Evolutionary conservation across 2,329 filamentous ascomycete genomes (phyloP), one percentile per base, ranked within the genome.

Genomic region (Bisporella sp.): DNA sequence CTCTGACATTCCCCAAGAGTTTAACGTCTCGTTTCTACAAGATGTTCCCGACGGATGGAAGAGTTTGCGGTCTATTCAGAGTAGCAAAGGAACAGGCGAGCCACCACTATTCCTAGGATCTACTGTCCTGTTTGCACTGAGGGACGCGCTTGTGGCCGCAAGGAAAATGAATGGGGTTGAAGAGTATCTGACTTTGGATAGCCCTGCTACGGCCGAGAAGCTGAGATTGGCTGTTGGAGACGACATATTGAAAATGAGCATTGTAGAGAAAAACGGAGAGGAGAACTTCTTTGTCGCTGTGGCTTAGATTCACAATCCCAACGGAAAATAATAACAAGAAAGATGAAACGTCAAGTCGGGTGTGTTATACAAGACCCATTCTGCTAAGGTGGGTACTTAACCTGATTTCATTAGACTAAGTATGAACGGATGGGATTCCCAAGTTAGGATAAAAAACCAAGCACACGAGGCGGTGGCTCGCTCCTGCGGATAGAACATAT

Each of bases 1-100:
- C 72, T 75, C 87, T 41, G 89, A 95, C 64, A 89, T 95, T 28
- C 89, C 89, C 2, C 89, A 95, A 65, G 77, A 79, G 30, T 89
- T 62, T 42, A 62, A 64, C 42, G 55, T 61, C 6, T 55, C 48
- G 4, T 57, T 65, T 11, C 41, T 65, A 5, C 60, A 62, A 40
- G 61, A 72, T 30, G 72, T 74, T 4, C 63, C 72, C 41, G 55
- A 50, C 13, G 49, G 53, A 46, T 78, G 75, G 75, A 70, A 75
- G 57, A 71, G 74, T 41, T 62, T 78, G 30, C 69, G 75, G 7
- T 77, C 73, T 4, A 74, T 78, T 50, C 75, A 77, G 59, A 73
- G 74, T n/a, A 75, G 72, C 8, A 70, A 76, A 32, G 75, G 75
- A 12, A 70, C 77, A 2, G 75, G 82, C 2, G 82, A 86, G 64